A percentile compares a stretch with the other conserved stretches of the same genome.
Conservation (phyloP, 148 eudicot genomes). For the Cornus kousa region DNA sequence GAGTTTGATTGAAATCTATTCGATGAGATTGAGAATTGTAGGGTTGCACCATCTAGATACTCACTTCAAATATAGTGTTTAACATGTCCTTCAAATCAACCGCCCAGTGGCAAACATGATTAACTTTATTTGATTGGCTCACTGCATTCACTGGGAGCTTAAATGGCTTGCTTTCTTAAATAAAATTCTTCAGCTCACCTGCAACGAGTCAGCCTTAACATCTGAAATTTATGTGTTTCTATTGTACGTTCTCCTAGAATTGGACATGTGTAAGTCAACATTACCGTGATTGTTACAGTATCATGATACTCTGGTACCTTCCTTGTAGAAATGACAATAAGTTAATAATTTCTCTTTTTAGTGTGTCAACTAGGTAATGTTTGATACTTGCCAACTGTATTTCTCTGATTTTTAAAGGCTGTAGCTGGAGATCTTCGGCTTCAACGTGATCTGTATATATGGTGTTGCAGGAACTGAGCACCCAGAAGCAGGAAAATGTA, state of each 20-base stretch:
- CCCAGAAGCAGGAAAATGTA: slow-evolving; percentile 44
- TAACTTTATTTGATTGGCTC: too few relatives aligned
- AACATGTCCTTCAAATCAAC: too few relatives aligned
- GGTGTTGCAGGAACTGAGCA: slow-evolving; percentile 56
- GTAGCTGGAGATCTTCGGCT: neutral
- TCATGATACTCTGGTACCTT: neutral
- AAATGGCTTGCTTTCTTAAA: too few relatives aligned
- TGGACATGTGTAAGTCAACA: neutral
- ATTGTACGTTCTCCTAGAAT: neutral
- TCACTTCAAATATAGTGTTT: too few relatives aligned
- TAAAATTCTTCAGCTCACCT: neutral
- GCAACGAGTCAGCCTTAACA: neutral
- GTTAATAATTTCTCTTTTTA: neutral
- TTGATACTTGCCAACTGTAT: neutral
- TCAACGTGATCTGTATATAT: neutral
- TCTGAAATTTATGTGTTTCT: neutral
- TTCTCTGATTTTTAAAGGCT: too few relatives aligned
- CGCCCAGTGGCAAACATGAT: too few relatives aligned
- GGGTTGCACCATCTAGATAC: too few relatives aligned
- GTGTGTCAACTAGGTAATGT: neutral
- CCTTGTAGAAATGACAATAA: too few relatives aligned
- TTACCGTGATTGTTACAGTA: neutral
- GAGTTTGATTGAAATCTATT: too few relatives aligned
- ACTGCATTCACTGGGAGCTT: neutral
- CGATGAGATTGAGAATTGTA: too few relatives aligned